Conservation (phyloP, 2,329 filamentous ascomycete genomes). For the Pleoardoris graminearum region DNA sequence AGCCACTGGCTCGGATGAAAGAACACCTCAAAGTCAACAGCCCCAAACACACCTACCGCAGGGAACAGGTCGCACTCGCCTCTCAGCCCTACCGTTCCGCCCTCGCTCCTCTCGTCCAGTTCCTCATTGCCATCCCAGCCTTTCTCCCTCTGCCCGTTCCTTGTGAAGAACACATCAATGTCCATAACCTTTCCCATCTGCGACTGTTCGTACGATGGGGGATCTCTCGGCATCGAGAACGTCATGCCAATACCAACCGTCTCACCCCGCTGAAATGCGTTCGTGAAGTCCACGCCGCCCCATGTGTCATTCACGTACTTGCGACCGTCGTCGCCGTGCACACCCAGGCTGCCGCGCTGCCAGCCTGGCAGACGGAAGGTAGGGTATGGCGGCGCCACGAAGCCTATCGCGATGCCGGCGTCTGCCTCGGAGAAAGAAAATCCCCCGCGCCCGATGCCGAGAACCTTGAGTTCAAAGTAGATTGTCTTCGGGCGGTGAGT, state of each 20-base stretch:
- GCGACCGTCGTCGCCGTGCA: constrained; percentile 81
- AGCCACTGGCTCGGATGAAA: constrained; percentile 64
- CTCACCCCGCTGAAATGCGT: constrained; percentile 65
- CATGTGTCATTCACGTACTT: constrained; percentile 74
- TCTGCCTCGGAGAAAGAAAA: constrained; percentile 46
- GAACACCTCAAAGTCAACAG: constrained; percentile 68
- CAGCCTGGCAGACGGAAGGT: constrained; percentile 77
- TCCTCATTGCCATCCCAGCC: constrained; percentile 77
- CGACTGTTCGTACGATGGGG: constrained; percentile 39
- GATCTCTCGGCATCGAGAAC: constrained; percentile 50
- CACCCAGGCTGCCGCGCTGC: constrained; percentile 73
- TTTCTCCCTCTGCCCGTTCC: constrained; percentile 62
- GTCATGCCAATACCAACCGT: constrained; percentile 73
- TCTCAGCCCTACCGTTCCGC: constrained; percentile 66
- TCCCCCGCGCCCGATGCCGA: constrained; percentile 45
- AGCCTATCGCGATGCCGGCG: constrained; percentile 69
- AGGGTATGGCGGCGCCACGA: constrained; percentile 74
- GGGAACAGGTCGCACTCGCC: constrained; percentile 72
- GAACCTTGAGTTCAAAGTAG: constrained; percentile 73
- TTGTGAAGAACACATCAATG: constrained; percentile 70
- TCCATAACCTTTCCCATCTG: constrained; percentile 43
- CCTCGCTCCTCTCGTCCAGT: constrained; percentile 66
- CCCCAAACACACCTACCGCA: constrained; percentile 71
- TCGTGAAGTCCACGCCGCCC: constrained; percentile 71
- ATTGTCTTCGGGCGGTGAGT: constrained; percentile 58